A percentile compares a stretch with the other conserved stretches of the same genome.
Conservation (phyloP, 75 land plant species). For the Azolla pinnata region DNA sequence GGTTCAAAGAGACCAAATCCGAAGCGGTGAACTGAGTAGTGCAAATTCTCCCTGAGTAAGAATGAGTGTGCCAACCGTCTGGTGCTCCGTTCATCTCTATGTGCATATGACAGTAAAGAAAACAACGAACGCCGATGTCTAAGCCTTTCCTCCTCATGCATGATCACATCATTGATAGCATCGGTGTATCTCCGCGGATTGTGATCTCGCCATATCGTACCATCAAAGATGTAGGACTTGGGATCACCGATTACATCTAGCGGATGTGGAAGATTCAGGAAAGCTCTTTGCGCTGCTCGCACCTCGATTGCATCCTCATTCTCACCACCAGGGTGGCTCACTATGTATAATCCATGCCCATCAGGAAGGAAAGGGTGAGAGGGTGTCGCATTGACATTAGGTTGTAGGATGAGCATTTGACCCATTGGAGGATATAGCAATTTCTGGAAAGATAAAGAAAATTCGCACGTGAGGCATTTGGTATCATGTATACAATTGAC, state of each 20-base stretch:
- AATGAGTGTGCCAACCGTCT: neutral
- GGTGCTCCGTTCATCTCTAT: neutral
- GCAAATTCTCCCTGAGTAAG: neutral
- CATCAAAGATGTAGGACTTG: conserved; percentile 66
- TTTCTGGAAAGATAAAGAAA: conserved; percentile 33
- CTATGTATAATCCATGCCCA: conserved; percentile 66
- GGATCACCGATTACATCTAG: conserved; percentile 81
- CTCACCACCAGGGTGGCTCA: conserved; percentile 23
- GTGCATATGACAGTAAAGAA: conserved; percentile 4
- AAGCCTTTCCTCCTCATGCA: conserved; percentile 42
- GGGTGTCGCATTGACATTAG: conserved; percentile 66
- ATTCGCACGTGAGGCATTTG: too few relatives aligned
- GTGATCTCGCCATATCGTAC: conserved; percentile 67
- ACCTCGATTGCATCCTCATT: conserved; percentile 13
- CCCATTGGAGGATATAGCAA: conserved; percentile 91
- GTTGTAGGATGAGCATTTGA: conserved; percentile 76
- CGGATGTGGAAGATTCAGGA: conserved; percentile 88
- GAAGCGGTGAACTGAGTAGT: conserved; percentile 4
- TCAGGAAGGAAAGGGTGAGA: conserved; percentile 72
- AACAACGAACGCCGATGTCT: conserved; percentile 4
- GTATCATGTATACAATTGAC: too few relatives aligned
- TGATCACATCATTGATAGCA: conserved; percentile 30
- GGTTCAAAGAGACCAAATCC: neutral
- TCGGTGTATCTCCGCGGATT: conserved; percentile 64
- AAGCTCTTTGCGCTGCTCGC: conserved; percentile 49